Evolutionary conservation across 2,329 filamentous ascomycete genomes (phyloP), one percentile per base, ranked within the genome.

Genomic region (Aspergillus latus): DNA sequence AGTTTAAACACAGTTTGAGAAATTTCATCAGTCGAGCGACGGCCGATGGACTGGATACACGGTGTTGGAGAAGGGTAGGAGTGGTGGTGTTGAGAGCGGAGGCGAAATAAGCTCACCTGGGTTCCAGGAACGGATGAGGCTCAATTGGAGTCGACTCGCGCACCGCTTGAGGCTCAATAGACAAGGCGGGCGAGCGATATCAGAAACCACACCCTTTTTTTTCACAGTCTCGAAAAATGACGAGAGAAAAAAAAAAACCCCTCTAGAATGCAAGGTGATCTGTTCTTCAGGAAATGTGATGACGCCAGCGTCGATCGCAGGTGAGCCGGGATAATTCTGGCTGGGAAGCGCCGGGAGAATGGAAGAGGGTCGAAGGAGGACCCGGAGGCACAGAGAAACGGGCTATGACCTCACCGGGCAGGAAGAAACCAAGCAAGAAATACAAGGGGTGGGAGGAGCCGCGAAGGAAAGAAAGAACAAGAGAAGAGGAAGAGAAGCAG

Each of bases 131-230:
- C 55, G 49, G 47, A 62, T 62, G 60, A 62, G 60, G 59, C 60
- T 62, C 60, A 60, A 60, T 57, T 53, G 60, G 58, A 62, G 58
- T 42, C 55, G 52, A 62, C 29, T 60, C 53, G 56, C 58, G 57
- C 58, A 59, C 56, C 51, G 53, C 37, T 53, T 57, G 55, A 57
- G 55, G 55, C 55, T 57, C 55, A 57, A 57, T 46, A 43, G 47
- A 30, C 13, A 37, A 50, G 49, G 34, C 34, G 36, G 44, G 45
- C 34, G 47, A 42, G 53, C 36, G 42, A 55, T 54, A 49, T 57
- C 26, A 36, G 39, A 32, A 54, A 37, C 42, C 37, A 28, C 54
- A 48, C 55, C 55, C 45, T 21, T 49, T 53, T 5, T 28, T 28
- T 4, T 28, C 50, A 28, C 30, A 6, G 44, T 34, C 34, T 30